Evolutionary conservation across 2,329 filamentous ascomycete species (phyloP).

Genomic region (Trichoderma citrinoviride): DNA sequence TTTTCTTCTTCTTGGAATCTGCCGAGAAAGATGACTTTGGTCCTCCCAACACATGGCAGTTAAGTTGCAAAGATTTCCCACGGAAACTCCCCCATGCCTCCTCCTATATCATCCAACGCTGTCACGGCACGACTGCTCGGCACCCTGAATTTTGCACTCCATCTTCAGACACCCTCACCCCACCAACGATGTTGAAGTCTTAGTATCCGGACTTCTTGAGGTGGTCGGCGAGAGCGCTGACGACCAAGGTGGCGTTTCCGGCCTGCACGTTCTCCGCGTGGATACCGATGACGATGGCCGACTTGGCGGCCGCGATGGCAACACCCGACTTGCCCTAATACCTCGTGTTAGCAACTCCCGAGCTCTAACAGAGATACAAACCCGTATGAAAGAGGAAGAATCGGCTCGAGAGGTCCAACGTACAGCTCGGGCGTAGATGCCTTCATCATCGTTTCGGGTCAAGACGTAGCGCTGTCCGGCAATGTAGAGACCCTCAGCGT

Average conservation of each 20-base stretch:
- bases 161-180: neutral
- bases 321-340: conserved; percentile 71
- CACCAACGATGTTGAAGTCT: conserved; percentile 24
- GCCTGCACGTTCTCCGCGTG: conserved; percentile 73
- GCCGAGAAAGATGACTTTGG: conserved; percentile 12
- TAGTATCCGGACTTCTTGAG: conserved; percentile 77
- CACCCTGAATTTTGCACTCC: neutral
- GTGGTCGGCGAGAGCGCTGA: conserved; percentile 85
- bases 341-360: neutral
- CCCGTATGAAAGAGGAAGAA: too few species aligned
- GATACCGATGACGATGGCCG: conserved; percentile 86
- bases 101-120: conserved; percentile 19
- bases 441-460: conserved; percentile 67
- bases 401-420: conserved; percentile 25
- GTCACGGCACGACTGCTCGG: neutral
- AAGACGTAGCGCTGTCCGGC: conserved; percentile 75
- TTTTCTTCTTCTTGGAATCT: neutral
- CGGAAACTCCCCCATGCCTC: neutral
- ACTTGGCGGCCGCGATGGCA: conserved; percentile 78
- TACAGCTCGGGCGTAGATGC: conserved; percentile 85
- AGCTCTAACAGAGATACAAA: too few species aligned
- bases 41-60: conserved; percentile 19
- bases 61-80: conserved; percentile 21
- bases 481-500: conserved; percentile 71
- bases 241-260: conserved; percentile 72